Percentiles rank a stretch among this genome's conserved stretches.
These are phyloP conservation scores for Fragaria nilgerrensis DNA, from an alignment of 306 rosid species.

Conservation along the genomic window DNA sequence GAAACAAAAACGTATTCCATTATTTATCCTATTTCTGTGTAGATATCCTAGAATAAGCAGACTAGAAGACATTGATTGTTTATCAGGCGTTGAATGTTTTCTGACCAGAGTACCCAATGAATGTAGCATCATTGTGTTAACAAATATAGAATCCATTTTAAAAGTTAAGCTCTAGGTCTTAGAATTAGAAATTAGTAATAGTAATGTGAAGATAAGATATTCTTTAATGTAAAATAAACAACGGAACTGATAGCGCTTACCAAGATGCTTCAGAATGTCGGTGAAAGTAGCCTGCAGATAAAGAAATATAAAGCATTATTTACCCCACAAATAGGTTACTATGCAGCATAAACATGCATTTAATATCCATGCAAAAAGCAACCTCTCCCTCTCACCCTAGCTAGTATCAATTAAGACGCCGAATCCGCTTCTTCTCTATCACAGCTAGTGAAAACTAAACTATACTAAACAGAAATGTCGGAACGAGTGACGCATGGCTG, in stretches of 20 bases:
- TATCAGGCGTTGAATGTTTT: background rate
- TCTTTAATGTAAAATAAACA: background rate
- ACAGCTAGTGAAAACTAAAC: background rate
- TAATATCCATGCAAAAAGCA: background rate
- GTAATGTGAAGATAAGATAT: background rate
- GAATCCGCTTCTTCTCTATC: background rate
- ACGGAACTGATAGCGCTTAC: constrained; percentile 33
- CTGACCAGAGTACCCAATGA: constrained; percentile 9
- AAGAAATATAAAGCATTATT: background rate
- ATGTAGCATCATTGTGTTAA: background rate
- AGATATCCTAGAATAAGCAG: background rate
- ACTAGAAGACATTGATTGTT: background rate
- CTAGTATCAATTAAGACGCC: background rate
- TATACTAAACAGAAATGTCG: background rate
- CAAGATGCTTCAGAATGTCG: constrained; percentile 89
- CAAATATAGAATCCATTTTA: background rate
- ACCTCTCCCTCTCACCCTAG: background rate
- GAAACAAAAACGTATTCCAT: background rate
- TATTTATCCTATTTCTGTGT: background rate
- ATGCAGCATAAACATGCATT: background rate
- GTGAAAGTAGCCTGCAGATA: constrained; percentile 95
- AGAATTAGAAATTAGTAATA: background rate
- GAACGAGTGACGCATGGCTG: background rate
- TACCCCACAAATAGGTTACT: background rate
- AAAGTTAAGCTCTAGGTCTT: background rate